Evolutionary conservation across 306 rosid species (phyloP), one percentile per base, ranked within the genome.

Genomic region (Datisca glomerata): DNA sequence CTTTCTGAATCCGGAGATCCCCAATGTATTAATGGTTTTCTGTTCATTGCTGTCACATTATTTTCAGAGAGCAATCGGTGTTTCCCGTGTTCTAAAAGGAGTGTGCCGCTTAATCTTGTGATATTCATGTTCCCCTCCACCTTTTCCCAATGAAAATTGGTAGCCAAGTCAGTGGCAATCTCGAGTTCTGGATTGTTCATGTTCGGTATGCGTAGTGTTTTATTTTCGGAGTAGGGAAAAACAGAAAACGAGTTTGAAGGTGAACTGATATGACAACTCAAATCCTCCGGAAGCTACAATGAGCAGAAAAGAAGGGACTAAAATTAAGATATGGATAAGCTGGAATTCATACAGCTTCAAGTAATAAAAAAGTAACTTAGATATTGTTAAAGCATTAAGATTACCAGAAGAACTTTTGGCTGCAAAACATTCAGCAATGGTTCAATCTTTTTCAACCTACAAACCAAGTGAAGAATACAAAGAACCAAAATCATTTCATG

Each of bases 351-450:
- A 29, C n/a, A n/a, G 16, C 27, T 29, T 43, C 5, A 10, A 23
- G 43, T 4, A 11, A 21, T 47, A 27, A 7, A 38, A 34, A 19
- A 21, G 44, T 41, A 12, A 20, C 56, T 20, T n/a, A 16, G 28
- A 29, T 17, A 31, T 23, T 56, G 18, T 38, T n/a, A n/a, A n/a
- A n/a, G n/a, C n/a, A n/a, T n/a, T n/a, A n/a, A 21, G 24, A 66
- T 34, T 70, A 87, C 97, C 89, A 76, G 52, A 40, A 65, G 61
- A 44, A 60, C 55, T 66, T 79, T 79, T 41, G 97, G 76, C 52
- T 62, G 83, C 74, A 82, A 45, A 37, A 53, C 49, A 65, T 56
- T 64, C 43, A 79, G 57, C 67, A 79, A 63, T 13, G 83, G 76
- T 39, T 51, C 53, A 64, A 83, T 59, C 44, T 77, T 76, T 24